These are phyloP conservation scores for Aspergillus udagawae DNA, from an alignment of 2,329 filamentous ascomycete species.

Conservation along the genomic window DNA sequence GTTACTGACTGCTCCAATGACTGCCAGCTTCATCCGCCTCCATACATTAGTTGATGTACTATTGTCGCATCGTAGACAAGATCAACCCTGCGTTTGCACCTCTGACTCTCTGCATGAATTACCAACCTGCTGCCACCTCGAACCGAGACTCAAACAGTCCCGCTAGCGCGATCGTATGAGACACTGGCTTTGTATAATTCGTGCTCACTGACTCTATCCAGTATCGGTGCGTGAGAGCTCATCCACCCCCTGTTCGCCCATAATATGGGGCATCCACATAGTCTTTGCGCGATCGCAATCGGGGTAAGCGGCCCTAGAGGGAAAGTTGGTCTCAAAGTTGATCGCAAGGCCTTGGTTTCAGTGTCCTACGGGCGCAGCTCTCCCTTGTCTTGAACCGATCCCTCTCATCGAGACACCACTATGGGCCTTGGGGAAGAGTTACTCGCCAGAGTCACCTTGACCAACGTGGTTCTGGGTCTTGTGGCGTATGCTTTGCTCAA, in stretches of 20 bases:
- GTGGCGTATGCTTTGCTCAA: constrained; percentile 21
- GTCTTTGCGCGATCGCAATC: not conserved
- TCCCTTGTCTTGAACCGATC: not conserved
- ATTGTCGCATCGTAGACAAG: not conserved
- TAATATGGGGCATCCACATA: not conserved
- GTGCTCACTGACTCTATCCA: not conserved
- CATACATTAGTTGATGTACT: not conserved
- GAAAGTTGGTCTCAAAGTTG: not conserved
- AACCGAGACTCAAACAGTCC: not conserved
- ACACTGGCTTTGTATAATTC: not conserved
- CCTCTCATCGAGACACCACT: not conserved
- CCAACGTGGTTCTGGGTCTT: constrained; percentile 19
- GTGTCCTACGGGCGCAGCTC: not conserved
- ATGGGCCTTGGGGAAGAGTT: constrained; percentile 25
- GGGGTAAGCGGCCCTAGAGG: not conserved
- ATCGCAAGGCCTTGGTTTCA: not conserved
- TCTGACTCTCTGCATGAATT: not conserved
- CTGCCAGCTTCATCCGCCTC: no score
- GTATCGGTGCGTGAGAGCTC: no score
- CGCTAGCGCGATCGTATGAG: not conserved
- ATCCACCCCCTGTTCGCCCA: no score
- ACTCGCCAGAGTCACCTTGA: constrained; percentile 25
- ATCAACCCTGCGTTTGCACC: not conserved
- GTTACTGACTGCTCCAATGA: not conserved
- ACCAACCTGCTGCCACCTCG: not conserved